Evolutionary conservation across 345 rosid species (phyloP), one percentile per base, ranked within the genome.

Genomic region (Eucalyptus marginata): DNA sequence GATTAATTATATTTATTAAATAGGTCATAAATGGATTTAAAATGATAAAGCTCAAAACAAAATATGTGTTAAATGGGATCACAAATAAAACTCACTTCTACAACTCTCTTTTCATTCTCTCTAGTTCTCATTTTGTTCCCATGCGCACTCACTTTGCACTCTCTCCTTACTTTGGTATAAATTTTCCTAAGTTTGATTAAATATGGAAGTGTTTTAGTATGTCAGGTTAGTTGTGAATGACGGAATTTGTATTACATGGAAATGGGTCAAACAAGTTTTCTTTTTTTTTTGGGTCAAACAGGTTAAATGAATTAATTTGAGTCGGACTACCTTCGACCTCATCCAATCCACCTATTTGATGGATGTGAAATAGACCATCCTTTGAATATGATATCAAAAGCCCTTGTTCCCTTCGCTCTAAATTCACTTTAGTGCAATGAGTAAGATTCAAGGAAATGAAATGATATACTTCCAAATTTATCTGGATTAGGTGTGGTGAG

Each of bases 141-240:
- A 0, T 0, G 1, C 1, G 0, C 6, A 4, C 11, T 56, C 1
- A 0, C 13, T 56, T 0, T 56, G 1, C 11, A 24, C 1, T 22
- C 27, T 22, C 13, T 4, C 1, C 6, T 56, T 24, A 56, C 29
- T 0, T 56, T 0, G 6, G 29, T 24, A 4, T 56, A 24, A 24
- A 12, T 56, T 56, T 56, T 56, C 13, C 1, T 56, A 24, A 56
- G 24, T 56, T 56, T 22, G 13, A 56, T 56, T 56, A 56, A 56
- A 56, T 10, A 56, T 1, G 29, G 1, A 56, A 56, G 6, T 56
- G 13, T 56, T 56, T 56, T 56, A 24, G 13, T 10, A 56, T 2
- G 6, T 56, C 13, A 1, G 1, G 25, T 52, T 1, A 4, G 10
- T 52, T 20, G 20, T 52, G 2, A 20, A 52, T 8, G 2, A 2